These are phyloP conservation scores for Cryptosporidium sp. DNA, from an alignment of 169 alveolate genomes.

Conservation along the genomic window DNA sequence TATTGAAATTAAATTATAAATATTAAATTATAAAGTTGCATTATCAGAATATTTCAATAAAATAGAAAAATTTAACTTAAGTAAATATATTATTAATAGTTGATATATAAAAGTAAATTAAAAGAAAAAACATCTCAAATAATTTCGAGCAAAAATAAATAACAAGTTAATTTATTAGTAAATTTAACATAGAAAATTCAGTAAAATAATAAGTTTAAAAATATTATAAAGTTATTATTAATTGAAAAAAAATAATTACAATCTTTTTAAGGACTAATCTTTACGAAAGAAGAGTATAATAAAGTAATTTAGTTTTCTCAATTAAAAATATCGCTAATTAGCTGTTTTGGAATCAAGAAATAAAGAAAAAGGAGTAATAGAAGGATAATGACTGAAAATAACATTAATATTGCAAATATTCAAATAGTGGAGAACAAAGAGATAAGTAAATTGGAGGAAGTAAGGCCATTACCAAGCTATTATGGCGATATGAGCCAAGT, in stretches of 20 bases:
- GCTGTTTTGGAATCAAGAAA: neutral
- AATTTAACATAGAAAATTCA: neutral
- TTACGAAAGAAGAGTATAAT: neutral
- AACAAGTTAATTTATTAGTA: neutral
- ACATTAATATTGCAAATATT: neutral
- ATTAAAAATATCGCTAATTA: conserved; percentile 1
- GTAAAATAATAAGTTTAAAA: neutral
- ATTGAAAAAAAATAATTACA: neutral
- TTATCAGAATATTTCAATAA: neutral
- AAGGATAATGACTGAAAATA: conserved; percentile 18
- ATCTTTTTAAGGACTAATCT: neutral
- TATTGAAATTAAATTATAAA: neutral
- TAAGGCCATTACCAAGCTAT: conserved; percentile 17
- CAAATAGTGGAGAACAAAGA: conserved; percentile 3
- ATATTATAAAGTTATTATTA: neutral
- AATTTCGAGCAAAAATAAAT: conserved; percentile 8
- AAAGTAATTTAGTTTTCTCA: neutral
- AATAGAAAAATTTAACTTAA: neutral
- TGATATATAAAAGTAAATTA: too few relatives aligned
- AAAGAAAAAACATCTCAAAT: neutral
- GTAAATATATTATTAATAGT: neutral
- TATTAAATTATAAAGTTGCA: neutral
- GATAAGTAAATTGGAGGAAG: neutral
- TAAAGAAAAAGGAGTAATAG: neutral
- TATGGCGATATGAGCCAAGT: conserved; percentile 43